Conservation (phyloP, 2,329 filamentous ascomycete genomes). For the Lasiodiplodia hormozganensis region DNA sequence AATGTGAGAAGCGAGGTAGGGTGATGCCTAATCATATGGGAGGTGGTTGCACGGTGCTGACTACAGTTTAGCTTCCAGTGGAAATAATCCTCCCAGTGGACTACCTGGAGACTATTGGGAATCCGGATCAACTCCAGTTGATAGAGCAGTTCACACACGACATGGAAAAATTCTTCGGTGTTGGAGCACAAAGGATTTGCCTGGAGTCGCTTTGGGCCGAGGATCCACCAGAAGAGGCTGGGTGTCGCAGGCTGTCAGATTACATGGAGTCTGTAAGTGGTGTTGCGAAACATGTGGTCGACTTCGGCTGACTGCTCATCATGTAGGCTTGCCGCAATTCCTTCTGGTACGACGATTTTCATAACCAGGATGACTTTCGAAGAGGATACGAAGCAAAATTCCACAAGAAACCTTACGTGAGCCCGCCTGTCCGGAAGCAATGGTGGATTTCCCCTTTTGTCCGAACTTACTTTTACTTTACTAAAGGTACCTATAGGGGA, state of each 20-base stretch:
- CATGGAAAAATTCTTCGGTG: neutral
- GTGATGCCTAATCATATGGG: neutral
- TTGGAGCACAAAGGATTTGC: neutral
- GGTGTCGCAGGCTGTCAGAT: neutral
- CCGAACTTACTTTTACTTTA: neutral
- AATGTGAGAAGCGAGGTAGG: neutral
- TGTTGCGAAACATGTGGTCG: neutral
- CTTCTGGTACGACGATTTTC: slow-evolving; percentile 35
- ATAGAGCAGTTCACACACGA: neutral
- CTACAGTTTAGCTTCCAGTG: neutral
- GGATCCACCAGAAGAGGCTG: neutral
- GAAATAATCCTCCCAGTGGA: neutral
- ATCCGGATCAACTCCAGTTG: neutral
- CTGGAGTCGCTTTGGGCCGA: neutral
- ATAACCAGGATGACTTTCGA: slow-evolving; percentile 33
- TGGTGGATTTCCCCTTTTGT: slow-evolving; percentile 30
- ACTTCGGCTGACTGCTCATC: neutral
- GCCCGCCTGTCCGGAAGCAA: slow-evolving; percentile 31
- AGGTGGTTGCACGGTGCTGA: neutral
- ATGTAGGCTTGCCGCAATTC: slow-evolving; percentile 21
- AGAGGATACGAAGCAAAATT: slow-evolving; percentile 29
- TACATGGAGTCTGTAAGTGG: slow-evolving; percentile 1
- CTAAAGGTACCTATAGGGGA: neutral
- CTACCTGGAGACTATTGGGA: neutral
- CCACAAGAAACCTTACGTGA: slow-evolving; percentile 31